A percentile compares a stretch with the other conserved stretches of the same genome.
phyloP scores from a whole-genome alignment of 2,329 filamentous ascomycete genomes.

The Metarhizium guizhouense region DNA sequence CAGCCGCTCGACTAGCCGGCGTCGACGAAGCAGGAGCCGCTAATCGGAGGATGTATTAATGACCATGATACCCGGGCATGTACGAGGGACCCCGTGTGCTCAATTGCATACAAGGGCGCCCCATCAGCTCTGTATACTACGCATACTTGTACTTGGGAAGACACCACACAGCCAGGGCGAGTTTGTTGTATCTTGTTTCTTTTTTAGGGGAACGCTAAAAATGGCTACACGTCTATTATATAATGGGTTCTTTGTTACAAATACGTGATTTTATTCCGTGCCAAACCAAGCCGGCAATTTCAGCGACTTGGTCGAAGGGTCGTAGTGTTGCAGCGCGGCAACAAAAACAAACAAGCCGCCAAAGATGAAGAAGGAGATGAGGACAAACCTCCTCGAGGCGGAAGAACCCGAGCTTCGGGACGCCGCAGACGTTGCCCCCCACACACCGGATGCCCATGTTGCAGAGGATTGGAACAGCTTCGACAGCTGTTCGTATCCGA shows the following conservation, averaged over 20 bases:
- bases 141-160: neutral
- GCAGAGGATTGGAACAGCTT: constrained; percentile 12
- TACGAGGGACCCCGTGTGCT: neutral
- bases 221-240: neutral
- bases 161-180: too few species aligned
- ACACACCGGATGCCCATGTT: constrained; percentile 15
- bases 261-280: constrained; percentile 4
- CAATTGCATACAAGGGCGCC: neutral
- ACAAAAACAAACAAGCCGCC: constrained; percentile 10
- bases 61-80: neutral
- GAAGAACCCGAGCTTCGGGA: constrained; percentile 3
- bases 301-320: constrained; percentile 1
- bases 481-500: constrained; percentile 26
- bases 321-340: constrained; percentile 7
- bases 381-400: constrained; percentile 8
- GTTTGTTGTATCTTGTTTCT: too few species aligned
- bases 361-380: constrained; percentile 8
- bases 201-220: too few species aligned
- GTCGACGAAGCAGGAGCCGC: constrained; percentile 27
- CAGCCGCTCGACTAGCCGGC: constrained; percentile 31
- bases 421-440: constrained; percentile 12
- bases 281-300: constrained; percentile 6
- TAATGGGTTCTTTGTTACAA: neutral
- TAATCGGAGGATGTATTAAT: neutral
- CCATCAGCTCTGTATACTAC: neutral